Percentiles rank a stretch among this genome's conserved stretches.
Evolutionary conservation across 176 grass and related monocot species (phyloP).

Genomic region (Carex littledalei): DNA sequence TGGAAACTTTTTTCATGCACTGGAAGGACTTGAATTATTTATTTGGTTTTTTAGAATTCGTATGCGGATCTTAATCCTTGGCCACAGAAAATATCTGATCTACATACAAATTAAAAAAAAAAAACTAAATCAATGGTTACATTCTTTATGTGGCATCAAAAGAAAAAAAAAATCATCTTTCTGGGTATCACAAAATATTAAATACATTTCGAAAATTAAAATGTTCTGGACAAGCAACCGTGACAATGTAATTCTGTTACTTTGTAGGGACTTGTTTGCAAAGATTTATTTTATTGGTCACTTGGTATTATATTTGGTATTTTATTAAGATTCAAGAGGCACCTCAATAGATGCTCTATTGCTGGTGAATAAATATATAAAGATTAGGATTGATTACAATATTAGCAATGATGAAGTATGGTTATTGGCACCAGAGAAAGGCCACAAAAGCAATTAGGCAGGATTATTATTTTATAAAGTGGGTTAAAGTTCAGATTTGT

Average conservation of each 20-base stretch:
- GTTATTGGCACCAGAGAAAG: neutral
- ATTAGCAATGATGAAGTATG: neutral
- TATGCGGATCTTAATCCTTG: too few relatives aligned
- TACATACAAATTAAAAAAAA: too few relatives aligned
- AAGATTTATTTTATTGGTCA: neutral
- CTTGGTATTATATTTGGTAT: neutral
- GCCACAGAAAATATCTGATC: too few relatives aligned
- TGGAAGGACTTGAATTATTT: too few relatives aligned
- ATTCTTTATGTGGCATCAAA: too few relatives aligned
- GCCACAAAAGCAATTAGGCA: neutral
- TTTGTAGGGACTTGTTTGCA: neutral
- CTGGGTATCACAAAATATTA: too few relatives aligned
- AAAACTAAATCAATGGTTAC: too few relatives aligned
- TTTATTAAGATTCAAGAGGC: neutral
- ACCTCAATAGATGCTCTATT: neutral
- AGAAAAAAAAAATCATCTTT: too few relatives aligned
- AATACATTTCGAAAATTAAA: too few relatives aligned
- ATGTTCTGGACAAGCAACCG: neutral
- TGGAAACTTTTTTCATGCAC: too few relatives aligned
- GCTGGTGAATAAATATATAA: neutral
- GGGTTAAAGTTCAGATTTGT: neutral
- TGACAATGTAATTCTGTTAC: neutral
- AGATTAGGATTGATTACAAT: neutral
- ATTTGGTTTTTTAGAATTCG: too few relatives aligned
- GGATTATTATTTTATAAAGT: neutral